A percentile compares a stretch with the other conserved stretches of the same genome.
These are phyloP conservation scores for Neofusicoccum parvum DNA, from an alignment of 2,329 filamentous ascomycete genomes.

Conservation along the genomic window DNA sequence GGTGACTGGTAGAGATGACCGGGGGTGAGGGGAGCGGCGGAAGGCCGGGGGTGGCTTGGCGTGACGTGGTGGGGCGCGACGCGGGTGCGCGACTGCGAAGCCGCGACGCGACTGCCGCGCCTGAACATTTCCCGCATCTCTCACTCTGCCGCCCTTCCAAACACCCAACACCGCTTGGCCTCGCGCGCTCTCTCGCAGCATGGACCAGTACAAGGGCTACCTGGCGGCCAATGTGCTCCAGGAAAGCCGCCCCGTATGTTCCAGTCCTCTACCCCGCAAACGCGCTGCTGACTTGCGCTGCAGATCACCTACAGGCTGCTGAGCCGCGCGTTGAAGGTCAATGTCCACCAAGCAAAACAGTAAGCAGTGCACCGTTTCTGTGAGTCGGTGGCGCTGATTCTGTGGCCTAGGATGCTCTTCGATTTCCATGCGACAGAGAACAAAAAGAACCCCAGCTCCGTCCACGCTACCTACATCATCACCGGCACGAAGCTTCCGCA, in stretches of 20 bases:
- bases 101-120: slow-evolving; percentile 13
- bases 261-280: slow-evolving; percentile 31
- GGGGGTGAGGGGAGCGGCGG: not conserved
- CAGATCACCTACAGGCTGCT: slow-evolving; percentile 86
- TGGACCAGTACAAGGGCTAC: slow-evolving; percentile 66
- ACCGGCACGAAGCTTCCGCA: slow-evolving; percentile 64
- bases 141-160: not conserved
- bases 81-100: slow-evolving; percentile 4
- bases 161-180: not conserved
- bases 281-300: not conserved
- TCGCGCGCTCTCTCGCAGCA: slow-evolving; percentile 32
- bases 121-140: slow-evolving; percentile 4
- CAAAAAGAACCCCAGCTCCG: slow-evolving; percentile 67
- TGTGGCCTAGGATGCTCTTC: slow-evolving; percentile 70
- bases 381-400: slow-evolving; percentile 26
- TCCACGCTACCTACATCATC: slow-evolving; percentile 93
- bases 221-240: slow-evolving; percentile 75
- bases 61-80: slow-evolving; percentile 20
- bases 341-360: slow-evolving; percentile 89
- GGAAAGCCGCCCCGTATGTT: slow-evolving; percentile 69
- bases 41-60: not conserved
- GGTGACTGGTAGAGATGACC: not conserved
- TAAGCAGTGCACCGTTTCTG: slow-evolving; percentile 46
- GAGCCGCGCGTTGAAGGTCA: slow-evolving; percentile 78
- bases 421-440: slow-evolving; percentile 83